These are phyloP conservation scores for Phyllachora maydis DNA, from an alignment of 2,329 filamentous ascomycete species.

Conservation along the genomic window DNA sequence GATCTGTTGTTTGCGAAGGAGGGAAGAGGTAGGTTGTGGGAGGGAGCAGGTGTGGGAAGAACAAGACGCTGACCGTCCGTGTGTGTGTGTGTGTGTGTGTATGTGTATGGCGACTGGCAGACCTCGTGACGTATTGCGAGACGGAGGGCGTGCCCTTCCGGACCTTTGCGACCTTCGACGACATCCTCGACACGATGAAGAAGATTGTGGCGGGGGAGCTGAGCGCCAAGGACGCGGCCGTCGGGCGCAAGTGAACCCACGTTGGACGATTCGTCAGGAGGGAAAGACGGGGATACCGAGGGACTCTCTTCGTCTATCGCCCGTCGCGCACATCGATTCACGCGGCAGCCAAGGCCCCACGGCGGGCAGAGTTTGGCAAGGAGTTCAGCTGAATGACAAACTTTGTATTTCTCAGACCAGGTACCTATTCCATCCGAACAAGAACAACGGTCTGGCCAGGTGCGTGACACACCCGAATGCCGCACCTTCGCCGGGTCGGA, in stretches of 20 bases:
- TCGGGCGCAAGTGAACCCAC: slow-evolving; percentile 6
- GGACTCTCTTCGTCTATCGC: background rate
- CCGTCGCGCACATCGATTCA: no score
- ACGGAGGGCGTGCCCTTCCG: slow-evolving; percentile 72
- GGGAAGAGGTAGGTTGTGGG: slow-evolving; percentile 47
- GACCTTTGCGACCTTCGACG: slow-evolving; percentile 66
- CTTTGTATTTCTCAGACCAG: no score
- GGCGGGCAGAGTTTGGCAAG: no score
- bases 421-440: no score
- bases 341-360: no score
- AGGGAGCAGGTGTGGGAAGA: no score
- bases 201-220: slow-evolving; percentile 7
- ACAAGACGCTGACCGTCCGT: background rate
- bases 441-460: no score
- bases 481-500: no score
- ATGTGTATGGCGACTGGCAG: no score
- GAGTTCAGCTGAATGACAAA: no score
- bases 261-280: background rate
- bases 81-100: background rate
- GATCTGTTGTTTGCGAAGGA: slow-evolving; percentile 88
- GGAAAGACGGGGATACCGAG: background rate
- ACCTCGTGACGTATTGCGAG: slow-evolving; percentile 75
- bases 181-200: slow-evolving; percentile 12
- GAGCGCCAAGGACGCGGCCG: slow-evolving; percentile 7
- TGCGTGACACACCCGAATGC: no score